Conservation (phyloP, 164 flowering plant genomes). For the Magnolia officinalis region DNA sequence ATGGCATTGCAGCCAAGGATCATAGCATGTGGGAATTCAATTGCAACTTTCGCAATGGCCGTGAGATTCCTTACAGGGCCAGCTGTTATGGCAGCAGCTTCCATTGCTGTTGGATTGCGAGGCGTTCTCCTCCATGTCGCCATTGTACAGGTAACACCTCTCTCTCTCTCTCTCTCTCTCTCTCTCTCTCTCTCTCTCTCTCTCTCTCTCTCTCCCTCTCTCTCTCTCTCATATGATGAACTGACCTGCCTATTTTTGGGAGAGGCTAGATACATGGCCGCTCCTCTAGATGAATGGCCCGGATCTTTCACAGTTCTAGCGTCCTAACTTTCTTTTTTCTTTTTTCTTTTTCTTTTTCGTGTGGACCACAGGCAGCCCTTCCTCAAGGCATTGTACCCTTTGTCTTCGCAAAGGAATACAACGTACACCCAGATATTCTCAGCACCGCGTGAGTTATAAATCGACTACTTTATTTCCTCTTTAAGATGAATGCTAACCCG, state of each 20-base stretch:
- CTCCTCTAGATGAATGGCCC: too few relatives aligned
- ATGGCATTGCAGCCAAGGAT: conserved; percentile 99
- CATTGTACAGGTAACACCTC: conserved; percentile 69
- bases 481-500: background rate
- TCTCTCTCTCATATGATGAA: background rate
- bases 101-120: conserved; percentile 75
- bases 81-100: conserved; percentile 96
- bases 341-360: background rate
- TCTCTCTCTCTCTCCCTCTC: conserved; percentile 10
- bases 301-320: too few relatives aligned
- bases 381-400: conserved; percentile 98
- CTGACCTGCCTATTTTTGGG: too few relatives aligned
- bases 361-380: conserved; percentile 65
- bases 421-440: conserved; percentile 86
- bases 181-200: conserved; percentile 13
- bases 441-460: conserved; percentile 55
- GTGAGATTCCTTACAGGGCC: conserved; percentile 96
- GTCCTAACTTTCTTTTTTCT: too few relatives aligned
- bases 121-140: conserved; percentile 79
- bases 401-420: conserved; percentile 87
- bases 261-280: too few relatives aligned
- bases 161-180: conserved; percentile 12
- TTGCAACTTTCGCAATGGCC: conserved; percentile 83
- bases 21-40: conserved; percentile 91
- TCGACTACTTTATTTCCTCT: background rate